Evolutionary conservation across 2,329 filamentous ascomycete genomes (phyloP), one percentile per base, ranked within the genome.

Genomic region (Beauveria varroae): DNA sequence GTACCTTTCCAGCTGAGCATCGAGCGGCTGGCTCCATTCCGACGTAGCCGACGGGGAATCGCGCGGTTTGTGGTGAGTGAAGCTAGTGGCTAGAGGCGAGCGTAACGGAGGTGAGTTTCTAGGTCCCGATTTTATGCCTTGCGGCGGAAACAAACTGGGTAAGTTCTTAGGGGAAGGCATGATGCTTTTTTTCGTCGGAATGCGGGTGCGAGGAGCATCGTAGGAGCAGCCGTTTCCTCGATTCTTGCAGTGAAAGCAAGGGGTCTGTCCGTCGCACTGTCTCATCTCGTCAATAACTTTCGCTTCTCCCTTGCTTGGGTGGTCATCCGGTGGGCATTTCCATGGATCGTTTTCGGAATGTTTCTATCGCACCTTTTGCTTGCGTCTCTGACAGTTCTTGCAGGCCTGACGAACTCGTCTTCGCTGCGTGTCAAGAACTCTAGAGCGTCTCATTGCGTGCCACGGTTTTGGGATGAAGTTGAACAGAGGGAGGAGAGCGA

Each of bases 211-310:
- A 66, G 2, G 53, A 20, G 47, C 5, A 40, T 51, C 53, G 18
- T 82, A 83, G 28, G 72, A 67, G 65, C 80, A 83, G 5, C 65
- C 68, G 60, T 80, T 68, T 22, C 68, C 73, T 70, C 82, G 79
- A 72, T 83, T 86, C 50, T 75, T 73, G 71, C 85, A 87, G 28
- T 80, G 82, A 62, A 78, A 78, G 71, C 85, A 87, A 43, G 83
- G 84, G 56, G 75, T 77, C 52, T 77, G 68, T 28, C 83, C 84
- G 71, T 86, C 83, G 71, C 84, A 86, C 84, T 86, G 65, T 47
- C 9, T 34, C 30, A 4, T 12, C 30, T 34, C 1, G 30, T 34
- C 30, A 34, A 34, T 34, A 34, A 28, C 41, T 44, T 44, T 44
- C n/a, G 1, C 41, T 44, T 44, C 41, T 44, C 41, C 20, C 41